These are phyloP conservation scores for Calcarisporium arbuscula DNA, from an alignment of 2,329 filamentous ascomycete species.

Conservation along the genomic window DNA sequence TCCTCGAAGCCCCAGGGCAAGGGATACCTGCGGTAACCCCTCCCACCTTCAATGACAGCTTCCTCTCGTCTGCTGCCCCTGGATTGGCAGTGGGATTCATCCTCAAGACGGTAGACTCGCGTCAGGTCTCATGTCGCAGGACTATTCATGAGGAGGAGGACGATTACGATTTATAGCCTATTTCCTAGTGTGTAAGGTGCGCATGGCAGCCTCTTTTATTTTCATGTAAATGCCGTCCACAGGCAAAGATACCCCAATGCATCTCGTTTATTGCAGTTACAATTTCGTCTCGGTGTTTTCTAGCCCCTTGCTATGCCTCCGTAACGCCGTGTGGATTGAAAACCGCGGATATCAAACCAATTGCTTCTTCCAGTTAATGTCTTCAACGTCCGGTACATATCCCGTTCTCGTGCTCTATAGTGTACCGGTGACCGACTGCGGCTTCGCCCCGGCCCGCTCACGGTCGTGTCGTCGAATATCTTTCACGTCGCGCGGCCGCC, in stretches of 20 bases:
- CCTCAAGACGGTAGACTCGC: slow-evolving; percentile 33
- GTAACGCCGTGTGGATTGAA: slow-evolving; percentile 3
- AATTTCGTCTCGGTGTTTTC: no score
- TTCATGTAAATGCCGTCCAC: no score
- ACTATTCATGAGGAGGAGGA: slow-evolving; percentile 71
- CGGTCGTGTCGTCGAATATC: slow-evolving; percentile 33
- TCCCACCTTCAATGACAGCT: slow-evolving; percentile 13
- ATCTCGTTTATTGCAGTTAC: no score
- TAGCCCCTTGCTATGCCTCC: no score
- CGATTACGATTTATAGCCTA: slow-evolving; percentile 40
- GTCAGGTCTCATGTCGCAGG: slow-evolving; percentile 51
- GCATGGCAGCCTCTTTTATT: no score
- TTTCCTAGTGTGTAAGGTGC: no score
- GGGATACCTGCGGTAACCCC: slow-evolving; percentile 9
- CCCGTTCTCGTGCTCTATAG: slow-evolving; percentile 35
- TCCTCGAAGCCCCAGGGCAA: slow-evolving; percentile 4
- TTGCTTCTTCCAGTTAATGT: no score
- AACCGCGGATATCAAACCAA: no score
- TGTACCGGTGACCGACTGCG: slow-evolving; percentile 33
- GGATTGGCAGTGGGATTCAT: slow-evolving; percentile 32
- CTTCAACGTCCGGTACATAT: slow-evolving; percentile 46
- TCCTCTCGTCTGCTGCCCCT: no score
- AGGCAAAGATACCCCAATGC: slow-evolving; percentile 8
- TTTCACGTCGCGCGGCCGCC: slow-evolving; percentile 25
- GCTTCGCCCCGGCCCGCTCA: slow-evolving; percentile 33